These are phyloP conservation scores for Cyamopsis tetragonoloba DNA, from an alignment of 306 rosid genomes.

Conservation along the genomic window DNA sequence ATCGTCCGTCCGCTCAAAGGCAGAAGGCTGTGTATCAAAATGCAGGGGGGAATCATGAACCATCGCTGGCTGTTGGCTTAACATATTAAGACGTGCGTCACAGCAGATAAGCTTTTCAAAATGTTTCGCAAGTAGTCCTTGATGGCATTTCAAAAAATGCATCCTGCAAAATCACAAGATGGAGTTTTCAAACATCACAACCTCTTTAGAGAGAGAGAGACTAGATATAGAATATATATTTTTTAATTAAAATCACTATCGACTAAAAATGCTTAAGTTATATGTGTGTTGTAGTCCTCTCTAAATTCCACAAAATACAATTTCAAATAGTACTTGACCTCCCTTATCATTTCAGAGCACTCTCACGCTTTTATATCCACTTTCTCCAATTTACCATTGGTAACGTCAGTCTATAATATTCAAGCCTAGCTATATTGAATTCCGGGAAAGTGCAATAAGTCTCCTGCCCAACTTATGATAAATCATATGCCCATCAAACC, in stretches of 20 bases:
- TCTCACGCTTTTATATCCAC: neutral
- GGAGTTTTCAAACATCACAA: neutral
- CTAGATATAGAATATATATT: too few species aligned
- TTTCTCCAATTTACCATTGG: neutral
- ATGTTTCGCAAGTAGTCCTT: slow-evolving; percentile 72
- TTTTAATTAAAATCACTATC: neutral
- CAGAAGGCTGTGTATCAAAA: slow-evolving; percentile 53
- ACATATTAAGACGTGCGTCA: slow-evolving; percentile 64
- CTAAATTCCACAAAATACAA: neutral
- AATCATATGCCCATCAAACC: neutral
- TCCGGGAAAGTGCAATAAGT: neutral
- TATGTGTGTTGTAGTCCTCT: too few species aligned
- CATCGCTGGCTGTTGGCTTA: slow-evolving; percentile 78
- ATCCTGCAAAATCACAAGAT: slow-evolving; percentile 48
- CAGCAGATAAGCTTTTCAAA: slow-evolving; percentile 93
- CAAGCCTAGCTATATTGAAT: neutral
- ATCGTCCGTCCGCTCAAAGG: slow-evolving; percentile 45
- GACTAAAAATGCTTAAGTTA: neutral
- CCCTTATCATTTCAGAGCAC: neutral
- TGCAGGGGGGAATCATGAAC: slow-evolving; percentile 69
- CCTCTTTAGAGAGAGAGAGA: too few species aligned
- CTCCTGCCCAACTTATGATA: neutral
- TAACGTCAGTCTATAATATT: neutral
- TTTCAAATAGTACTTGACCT: neutral
- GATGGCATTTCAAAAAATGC: slow-evolving; percentile 85